Conservation (phyloP, 805 yeast genomes). For the Metschnikowia peoriensis region DNA sequence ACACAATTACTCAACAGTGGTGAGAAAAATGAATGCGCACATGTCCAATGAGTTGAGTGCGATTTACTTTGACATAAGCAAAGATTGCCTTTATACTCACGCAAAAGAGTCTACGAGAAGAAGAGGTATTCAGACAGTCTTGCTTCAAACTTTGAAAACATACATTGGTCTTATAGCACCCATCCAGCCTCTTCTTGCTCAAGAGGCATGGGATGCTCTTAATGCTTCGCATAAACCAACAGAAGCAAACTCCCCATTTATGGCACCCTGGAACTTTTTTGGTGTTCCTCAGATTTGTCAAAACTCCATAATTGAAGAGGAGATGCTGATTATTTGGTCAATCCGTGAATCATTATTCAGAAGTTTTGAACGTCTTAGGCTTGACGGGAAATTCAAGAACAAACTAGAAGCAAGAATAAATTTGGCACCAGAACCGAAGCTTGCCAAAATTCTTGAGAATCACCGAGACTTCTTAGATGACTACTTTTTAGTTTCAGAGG, state of each 20-base stretch:
- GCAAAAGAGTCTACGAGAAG: conserved; percentile 45
- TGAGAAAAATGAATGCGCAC: conserved; percentile 66
- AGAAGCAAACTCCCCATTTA: conserved; percentile 15
- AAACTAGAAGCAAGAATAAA: conserved; percentile 58
- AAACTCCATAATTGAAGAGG: conserved; percentile 35
- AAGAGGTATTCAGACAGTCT: conserved; percentile 62
- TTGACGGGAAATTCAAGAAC: conserved; percentile 50
- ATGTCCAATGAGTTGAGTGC: conserved; percentile 77
- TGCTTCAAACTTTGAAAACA: conserved; percentile 54
- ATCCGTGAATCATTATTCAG: conserved; percentile 51
- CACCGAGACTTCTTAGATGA: conserved; percentile 32
- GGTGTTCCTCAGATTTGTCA: conserved; percentile 33
- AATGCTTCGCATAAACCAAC: conserved; percentile 14
- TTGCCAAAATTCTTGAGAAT: conserved; percentile 14
- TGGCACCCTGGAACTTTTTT: conserved; percentile 20
- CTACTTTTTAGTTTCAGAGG: conserved; percentile 66
- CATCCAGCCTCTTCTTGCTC: conserved; percentile 77
- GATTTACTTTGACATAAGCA: conserved; percentile 79
- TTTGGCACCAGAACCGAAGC: conserved; percentile 4
- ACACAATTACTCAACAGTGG: conserved; percentile 67
- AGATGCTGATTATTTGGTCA: conserved; percentile 46
- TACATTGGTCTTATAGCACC: conserved; percentile 76
- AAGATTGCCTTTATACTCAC: conserved; percentile 84
- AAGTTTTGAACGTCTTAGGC: conserved; percentile 55
- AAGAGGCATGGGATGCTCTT: conserved; percentile 78